These are phyloP conservation scores for Excoecaria agallocha DNA, from an alignment of 345 rosid genomes.

Conservation along the genomic window DNA sequence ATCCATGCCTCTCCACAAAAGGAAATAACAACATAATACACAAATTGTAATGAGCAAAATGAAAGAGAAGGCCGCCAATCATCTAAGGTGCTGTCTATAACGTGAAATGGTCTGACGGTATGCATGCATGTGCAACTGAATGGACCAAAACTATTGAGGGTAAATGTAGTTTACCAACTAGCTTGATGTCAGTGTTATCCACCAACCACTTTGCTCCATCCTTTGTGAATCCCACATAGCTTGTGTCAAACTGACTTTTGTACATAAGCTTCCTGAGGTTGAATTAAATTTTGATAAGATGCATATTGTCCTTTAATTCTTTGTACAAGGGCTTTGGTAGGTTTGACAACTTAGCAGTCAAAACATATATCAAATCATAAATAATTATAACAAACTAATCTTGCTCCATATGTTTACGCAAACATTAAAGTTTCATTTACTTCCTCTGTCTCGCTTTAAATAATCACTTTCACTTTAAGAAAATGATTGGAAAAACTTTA, in stretches of 20 bases:
- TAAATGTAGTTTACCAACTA: constrained; percentile 51
- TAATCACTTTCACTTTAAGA: too few species aligned
- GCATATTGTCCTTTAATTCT: neutral
- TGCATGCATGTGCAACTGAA: too few species aligned
- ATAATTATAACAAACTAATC: neutral
- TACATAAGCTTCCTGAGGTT: constrained; percentile 72
- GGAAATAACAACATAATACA: too few species aligned
- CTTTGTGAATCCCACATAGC: constrained; percentile 72
- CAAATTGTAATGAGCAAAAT: too few species aligned
- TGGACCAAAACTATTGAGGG: neutral
- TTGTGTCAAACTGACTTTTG: constrained; percentile 62
- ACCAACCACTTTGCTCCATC: constrained; percentile 93
- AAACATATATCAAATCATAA: neutral
- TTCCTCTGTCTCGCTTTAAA: too few species aligned
- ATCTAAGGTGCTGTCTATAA: too few species aligned
- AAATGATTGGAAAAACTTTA: too few species aligned
- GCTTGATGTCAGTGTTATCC: constrained; percentile 79
- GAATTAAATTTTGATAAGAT: neutral
- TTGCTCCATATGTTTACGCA: neutral
- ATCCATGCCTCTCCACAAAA: too few species aligned
- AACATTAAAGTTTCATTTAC: too few species aligned
- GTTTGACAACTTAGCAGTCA: too few species aligned
- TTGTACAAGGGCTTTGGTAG: neutral
- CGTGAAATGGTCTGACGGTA: too few species aligned
- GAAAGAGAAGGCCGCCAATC: too few species aligned